Percentiles rank a stretch among this genome's conserved stretches.
Evolutionary conservation across 257 asterid genomes (phyloP).

Genomic region (Scutellaria baicalensis): DNA sequence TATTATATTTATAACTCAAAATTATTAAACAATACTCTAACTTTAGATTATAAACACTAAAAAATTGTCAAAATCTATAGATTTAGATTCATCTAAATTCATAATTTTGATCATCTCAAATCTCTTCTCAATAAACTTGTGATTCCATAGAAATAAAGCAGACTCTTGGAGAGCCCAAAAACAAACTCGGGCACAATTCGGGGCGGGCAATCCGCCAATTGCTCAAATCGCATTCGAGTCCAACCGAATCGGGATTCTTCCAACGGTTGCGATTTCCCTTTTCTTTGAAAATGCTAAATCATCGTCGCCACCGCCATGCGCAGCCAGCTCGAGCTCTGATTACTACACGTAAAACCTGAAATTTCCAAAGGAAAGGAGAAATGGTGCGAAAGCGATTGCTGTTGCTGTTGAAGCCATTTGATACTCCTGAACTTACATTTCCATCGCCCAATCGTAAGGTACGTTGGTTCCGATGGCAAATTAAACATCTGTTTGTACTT

Average conservation of each 20-base stretch:
- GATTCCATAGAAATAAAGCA: too few relatives aligned
- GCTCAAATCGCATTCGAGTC: background rate
- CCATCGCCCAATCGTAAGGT: conserved; percentile 48
- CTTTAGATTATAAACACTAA: too few relatives aligned
- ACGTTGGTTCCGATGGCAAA: background rate
- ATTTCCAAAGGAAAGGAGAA: background rate
- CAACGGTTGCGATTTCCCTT: background rate
- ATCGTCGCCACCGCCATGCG: conserved; percentile 5
- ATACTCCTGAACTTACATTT: conserved; percentile 22
- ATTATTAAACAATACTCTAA: too few relatives aligned
- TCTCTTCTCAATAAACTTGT: too few relatives aligned
- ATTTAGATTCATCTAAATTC: too few relatives aligned
- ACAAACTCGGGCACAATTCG: background rate
- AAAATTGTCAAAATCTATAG: too few relatives aligned
- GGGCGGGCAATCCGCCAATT: background rate
- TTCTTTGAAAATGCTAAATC: background rate
- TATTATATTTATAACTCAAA: too few relatives aligned
- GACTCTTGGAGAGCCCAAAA: background rate
- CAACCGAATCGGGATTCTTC: background rate
- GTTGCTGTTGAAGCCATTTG: conserved; percentile 61
- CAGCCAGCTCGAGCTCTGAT: background rate
- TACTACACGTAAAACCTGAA: background rate
- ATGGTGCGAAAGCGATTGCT: conserved; percentile 66
- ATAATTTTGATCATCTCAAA: too few relatives aligned
- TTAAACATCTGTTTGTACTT: too few relatives aligned